These are phyloP conservation scores for Lodderomyces jiufengensis DNA, from an alignment of 1,139 yeast species.

Conservation along the genomic window DNA sequence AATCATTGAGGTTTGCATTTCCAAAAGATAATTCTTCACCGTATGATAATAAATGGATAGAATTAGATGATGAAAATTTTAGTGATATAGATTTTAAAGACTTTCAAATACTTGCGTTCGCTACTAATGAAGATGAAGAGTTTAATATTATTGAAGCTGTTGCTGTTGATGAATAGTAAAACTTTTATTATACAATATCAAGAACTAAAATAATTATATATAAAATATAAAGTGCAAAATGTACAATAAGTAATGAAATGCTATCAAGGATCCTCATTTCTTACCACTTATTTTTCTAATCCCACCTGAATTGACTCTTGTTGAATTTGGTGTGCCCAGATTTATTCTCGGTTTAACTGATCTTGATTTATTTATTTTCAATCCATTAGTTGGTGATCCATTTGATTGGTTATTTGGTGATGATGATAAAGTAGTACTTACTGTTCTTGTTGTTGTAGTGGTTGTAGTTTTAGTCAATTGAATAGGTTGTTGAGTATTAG, in stretches of 20 bases:
- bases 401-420: slow-evolving; percentile 26
- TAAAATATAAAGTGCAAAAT: no score
- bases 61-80: slow-evolving; percentile 23
- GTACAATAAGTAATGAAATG: no score
- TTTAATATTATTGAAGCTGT: slow-evolving; percentile 39
- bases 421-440: slow-evolving; percentile 44
- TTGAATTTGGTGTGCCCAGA: slow-evolving; percentile 5
- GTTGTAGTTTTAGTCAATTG: slow-evolving; percentile 48
- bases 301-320: slow-evolving; percentile 36
- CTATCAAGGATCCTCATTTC: slow-evolving; percentile 2
- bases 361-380: slow-evolving; percentile 35
- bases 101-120: slow-evolving; percentile 42
- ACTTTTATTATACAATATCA: no score
- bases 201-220: background rate
- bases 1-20: slow-evolving; percentile 35
- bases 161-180: slow-evolving; percentile 36
- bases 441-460: slow-evolving; percentile 48
- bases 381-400: slow-evolving; percentile 21
- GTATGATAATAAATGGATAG: slow-evolving; percentile 40
- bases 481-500: slow-evolving; percentile 34
- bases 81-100: slow-evolving; percentile 30
- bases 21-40: slow-evolving; percentile 41
- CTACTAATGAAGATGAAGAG: slow-evolving; percentile 29
- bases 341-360: slow-evolving; percentile 9
- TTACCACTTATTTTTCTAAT: slow-evolving; percentile 36